A percentile compares a stretch with the other conserved stretches of the same genome.
Conservation (phyloP, 371 early-diverging fungal genomes). For the Mortierella sp. region DNA sequence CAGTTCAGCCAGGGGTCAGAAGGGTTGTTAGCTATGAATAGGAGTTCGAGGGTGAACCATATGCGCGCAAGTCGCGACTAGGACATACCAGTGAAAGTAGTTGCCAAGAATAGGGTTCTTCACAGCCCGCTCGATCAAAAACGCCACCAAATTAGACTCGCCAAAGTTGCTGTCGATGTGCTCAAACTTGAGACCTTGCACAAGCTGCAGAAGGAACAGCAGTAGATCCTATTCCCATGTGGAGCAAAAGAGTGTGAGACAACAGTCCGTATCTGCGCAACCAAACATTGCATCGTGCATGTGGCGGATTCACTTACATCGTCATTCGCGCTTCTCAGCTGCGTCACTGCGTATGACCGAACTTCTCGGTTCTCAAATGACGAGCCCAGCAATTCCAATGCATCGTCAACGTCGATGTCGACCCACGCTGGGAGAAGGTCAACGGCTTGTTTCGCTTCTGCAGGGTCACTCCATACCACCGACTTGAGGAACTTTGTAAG, state of each 20-base stretch:
- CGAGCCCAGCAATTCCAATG: constrained; percentile 92
- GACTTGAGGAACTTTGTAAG: constrained; percentile 97
- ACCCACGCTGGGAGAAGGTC: constrained; percentile 91
- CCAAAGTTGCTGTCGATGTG: constrained; percentile 58
- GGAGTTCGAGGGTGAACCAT: neutral
- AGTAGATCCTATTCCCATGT: constrained; percentile 78
- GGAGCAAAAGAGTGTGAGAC: neutral
- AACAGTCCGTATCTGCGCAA: neutral
- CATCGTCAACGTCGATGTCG: constrained; percentile 94
- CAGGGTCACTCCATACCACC: constrained; percentile 95
- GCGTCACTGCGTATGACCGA: constrained; percentile 90
- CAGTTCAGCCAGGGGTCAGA: neutral
- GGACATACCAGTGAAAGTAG: constrained; percentile 88
- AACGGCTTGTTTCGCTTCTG: constrained; percentile 92
- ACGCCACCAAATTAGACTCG: constrained; percentile 87
- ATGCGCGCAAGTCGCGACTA: too few relatives aligned
- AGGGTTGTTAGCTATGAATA: neutral
- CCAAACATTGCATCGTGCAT: neutral
- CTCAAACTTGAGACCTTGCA: constrained; percentile 98
- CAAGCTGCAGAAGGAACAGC: constrained; percentile 93
- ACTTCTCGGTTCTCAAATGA: constrained; percentile 88
- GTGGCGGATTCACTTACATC: constrained; percentile 68
- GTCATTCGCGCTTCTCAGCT: constrained; percentile 92
- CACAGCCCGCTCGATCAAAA: constrained; percentile 88
- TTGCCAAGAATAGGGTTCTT: constrained; percentile 89